Base-by-base conservation (phyloP, 148 eudicot species). In the Rheum nobile region DNA sequence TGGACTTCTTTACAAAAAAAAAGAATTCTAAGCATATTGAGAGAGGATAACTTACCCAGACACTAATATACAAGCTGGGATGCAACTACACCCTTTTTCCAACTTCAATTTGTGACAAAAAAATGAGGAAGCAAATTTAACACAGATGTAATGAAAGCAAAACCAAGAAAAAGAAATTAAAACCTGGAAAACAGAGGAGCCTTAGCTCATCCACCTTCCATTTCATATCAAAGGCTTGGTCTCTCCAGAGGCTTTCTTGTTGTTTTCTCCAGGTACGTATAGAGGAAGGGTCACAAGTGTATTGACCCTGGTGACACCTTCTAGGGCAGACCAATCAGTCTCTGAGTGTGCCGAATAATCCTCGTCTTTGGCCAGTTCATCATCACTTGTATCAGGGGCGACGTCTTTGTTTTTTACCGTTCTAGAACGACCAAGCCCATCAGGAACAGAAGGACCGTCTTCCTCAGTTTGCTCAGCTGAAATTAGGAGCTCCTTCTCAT, bases 1-100 rank as follows among this genome's bases (percentile, higher is more conserved):
- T 50, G 74, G 79, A 69, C 39, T 5, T 65, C 38, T 65, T 77
- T 70, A 3, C 76, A 75, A 84, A 86, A 88, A 86, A 88, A 75
- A 80, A 83, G 79, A 75, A 73, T 73, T 74, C 82, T 76, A 88
- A 71, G 71, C 67, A 65, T 31, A 34, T 72, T 75, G 57, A 69
- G 74, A 50, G 76, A 76, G 77, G 79, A 81, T 59, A 38, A 63
- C 61, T 74, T 79, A 87, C 89, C 87, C 88, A 84, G 84, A 87
- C 87, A 71, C 86, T 80, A 87, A 87, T 89, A 87, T 89, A 87
- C 77, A 84, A 81, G 86, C 67, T 84, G 89, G 87, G 67, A 78
- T 71, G 77, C 75, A 79, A 74, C 84, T 83, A 84, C 87, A n/a
- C 39, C 70, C 70, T 29, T 65, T 65, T 57, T 65, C 17, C 19